Evolutionary conservation across 129 eudicot genomes (phyloP), one percentile per base, ranked within the genome.

Genomic region (Lonicera japonica): DNA sequence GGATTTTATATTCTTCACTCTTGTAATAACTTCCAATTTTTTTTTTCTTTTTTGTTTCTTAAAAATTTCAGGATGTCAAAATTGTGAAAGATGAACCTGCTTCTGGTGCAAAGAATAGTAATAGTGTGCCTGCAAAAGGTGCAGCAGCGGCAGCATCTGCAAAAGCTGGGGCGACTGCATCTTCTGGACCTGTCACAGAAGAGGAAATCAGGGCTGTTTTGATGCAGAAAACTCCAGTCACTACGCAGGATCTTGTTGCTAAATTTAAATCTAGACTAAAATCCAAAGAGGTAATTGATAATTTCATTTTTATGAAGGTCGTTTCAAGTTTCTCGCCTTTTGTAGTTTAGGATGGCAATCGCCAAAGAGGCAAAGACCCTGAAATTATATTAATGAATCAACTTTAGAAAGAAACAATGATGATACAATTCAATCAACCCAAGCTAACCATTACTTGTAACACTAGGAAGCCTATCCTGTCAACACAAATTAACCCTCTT

Each of bases 131-230:
- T 18, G 13, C 82, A 36, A 86, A 71, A 70, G 78, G 79, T 57
- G 61, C 74, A 54, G 2, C 36, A 6, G 2, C 36, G 34, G 58
- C 83, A 24, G 2, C 36, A 6, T 29, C 36, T 43, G 58, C 83
- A 24, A 82, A 82, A 78, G 63, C 79, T 40, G 82, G 45, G 25
- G 19, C 82, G 6, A 25, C 77, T 24, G 55, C 81, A 11, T 22
- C 95, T 25, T 65, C 82, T 29, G 91, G 85, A 50, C 91, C 88
- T 41, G 98, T 92, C 23, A 66, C 91, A 12, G 96, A 87, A 80
- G 98, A 92, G 29, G 98, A 92, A 73, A 92, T 92, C 10, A 77
- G 85, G 75, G 88, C 86, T 7, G 98, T 92, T 40, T 52, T 92
- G 40, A 13, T 74, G 74, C 95, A 82, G 65, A 80, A 70, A 39